Base-by-base conservation (phyloP, 129 eudicot species). In the Helianthus tuberosus region DNA sequence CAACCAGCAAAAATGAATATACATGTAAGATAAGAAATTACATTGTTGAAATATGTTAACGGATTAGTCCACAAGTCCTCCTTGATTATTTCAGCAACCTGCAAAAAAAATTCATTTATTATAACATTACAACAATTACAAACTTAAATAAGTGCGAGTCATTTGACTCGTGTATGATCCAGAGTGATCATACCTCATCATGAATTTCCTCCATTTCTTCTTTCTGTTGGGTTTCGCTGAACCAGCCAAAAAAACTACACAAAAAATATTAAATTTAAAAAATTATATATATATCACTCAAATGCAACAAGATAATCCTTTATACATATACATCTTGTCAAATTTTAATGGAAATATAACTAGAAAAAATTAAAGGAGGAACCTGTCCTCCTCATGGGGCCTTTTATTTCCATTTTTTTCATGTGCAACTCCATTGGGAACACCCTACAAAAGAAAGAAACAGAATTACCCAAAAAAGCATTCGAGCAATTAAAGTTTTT, bases 31-130 rank as follows among this genome's bases (percentile, higher is more conserved):
- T 16, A 17, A 50, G 49, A 69, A 69, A 16, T 41, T 75, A 91
- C 97, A 76, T 84, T 88, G 84, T 78, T 86, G 69, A 91, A 91
- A 68, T 86, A 88, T 13, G 87, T 71, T 38, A 88, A 85, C 23
- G 96, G 97, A 68, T 88, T 91, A 15, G 96, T 91, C 97, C 97
- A 91, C 69, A 91, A 86, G 62, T 91, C 97, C 66, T 91, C 97
- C 81, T 88, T 91, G 63, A 91, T 91, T 67, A 89, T 79, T 46
- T 91, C 97, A 35, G 92, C 97, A 79, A 91, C 89, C 96, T 91
- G 89, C 49, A 62, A 81, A 49, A 61, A 8, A 72, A 71, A 53
- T 25, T 70, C 70, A 69, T 76, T 43, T 43, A 57, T 1, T 72
- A 16, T 58, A 13, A 51, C 68, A 32, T 47, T 23, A 65, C 52